Evolutionary conservation across 495 filamentous ascomycete genomes (phyloP).

Genomic region (Tuber aestivum): DNA sequence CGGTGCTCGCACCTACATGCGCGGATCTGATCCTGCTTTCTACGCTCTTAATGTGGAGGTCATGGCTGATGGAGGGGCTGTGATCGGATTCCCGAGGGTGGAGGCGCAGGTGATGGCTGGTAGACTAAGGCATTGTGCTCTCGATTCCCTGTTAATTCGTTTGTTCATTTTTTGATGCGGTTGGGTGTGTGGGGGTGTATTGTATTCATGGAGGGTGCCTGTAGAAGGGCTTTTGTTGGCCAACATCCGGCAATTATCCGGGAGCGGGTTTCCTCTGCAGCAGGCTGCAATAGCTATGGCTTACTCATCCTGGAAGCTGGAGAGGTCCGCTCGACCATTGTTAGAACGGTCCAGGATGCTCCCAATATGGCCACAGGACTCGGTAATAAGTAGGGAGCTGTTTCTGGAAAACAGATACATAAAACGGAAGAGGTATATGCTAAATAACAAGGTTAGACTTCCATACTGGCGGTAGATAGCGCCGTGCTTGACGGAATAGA

Average conservation of each 20-base stretch:
- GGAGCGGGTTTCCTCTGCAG: slow-evolving; percentile 73
- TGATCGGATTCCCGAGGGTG: slow-evolving; percentile 69
- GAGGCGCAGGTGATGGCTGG: slow-evolving; percentile 77
- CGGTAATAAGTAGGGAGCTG: slow-evolving; percentile 49
- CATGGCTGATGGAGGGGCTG: slow-evolving; percentile 69
- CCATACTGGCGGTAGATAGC: no score
- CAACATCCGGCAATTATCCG: slow-evolving; percentile 70
- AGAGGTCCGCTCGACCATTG: slow-evolving; percentile 60
- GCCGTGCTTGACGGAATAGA: background rate
- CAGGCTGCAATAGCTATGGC: slow-evolving; percentile 74
- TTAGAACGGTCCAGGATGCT: slow-evolving; percentile 69
- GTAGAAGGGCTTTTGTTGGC: slow-evolving; percentile 61
- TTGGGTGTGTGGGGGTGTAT: background rate
- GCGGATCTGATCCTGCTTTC: slow-evolving; percentile 73
- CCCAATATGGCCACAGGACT: slow-evolving; percentile 69
- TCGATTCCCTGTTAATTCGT: background rate
- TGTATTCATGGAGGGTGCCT: slow-evolving; percentile 56
- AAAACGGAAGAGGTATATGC: background rate
- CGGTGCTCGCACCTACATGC: slow-evolving; percentile 64
- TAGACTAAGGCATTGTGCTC: slow-evolving; percentile 51
- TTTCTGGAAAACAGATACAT: background rate
- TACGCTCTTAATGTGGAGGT: slow-evolving; percentile 72
- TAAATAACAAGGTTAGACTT: background rate
- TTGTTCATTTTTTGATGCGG: background rate
- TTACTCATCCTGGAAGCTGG: slow-evolving; percentile 72